Conservation (phyloP, 345 rosid species). For the Citrus glauca region DNA sequence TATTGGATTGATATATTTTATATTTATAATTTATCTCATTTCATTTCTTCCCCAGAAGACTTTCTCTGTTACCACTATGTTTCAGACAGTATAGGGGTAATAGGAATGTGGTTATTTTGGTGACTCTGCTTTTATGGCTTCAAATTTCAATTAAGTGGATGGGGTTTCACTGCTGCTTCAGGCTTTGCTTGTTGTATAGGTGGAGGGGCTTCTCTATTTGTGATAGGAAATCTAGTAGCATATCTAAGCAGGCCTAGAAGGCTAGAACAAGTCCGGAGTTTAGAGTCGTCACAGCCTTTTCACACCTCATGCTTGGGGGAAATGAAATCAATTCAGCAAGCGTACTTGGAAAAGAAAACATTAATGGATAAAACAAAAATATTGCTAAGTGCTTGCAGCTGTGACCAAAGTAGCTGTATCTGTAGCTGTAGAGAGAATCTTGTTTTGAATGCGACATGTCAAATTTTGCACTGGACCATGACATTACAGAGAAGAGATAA, state of each 20-base stretch:
- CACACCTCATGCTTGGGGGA: neutral
- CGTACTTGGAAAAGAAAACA: neutral
- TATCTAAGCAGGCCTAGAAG: slow-evolving; percentile 9
- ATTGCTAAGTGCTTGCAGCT: neutral
- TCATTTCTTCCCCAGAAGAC: slow-evolving; percentile 5
- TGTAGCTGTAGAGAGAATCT: slow-evolving; percentile 13
- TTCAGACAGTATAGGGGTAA: slow-evolving; percentile 18
- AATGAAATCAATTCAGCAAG: neutral
- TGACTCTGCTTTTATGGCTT: slow-evolving; percentile 18
- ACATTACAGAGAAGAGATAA: slow-evolving; percentile 22
- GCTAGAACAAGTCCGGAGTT: slow-evolving; percentile 1
- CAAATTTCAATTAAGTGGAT: neutral
- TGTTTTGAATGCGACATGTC: slow-evolving; percentile 29
- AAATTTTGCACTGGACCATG: slow-evolving; percentile 14
- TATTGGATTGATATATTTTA: neutral
- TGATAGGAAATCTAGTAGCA: slow-evolving; percentile 17
- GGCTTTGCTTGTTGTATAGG: slow-evolving; percentile 7
- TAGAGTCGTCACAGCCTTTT: slow-evolving; percentile 17
- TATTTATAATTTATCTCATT: neutral
- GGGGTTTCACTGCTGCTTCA: slow-evolving; percentile 1
- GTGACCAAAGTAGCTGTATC: neutral
- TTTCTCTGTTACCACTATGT: slow-evolving; percentile 32
- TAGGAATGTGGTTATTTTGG: slow-evolving; percentile 29
- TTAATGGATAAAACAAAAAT: neutral
- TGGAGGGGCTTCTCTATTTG: slow-evolving; percentile 10